These are phyloP conservation scores for Myxozyma geophila DNA, from an alignment of 805 yeast species.

Conservation along the genomic window DNA sequence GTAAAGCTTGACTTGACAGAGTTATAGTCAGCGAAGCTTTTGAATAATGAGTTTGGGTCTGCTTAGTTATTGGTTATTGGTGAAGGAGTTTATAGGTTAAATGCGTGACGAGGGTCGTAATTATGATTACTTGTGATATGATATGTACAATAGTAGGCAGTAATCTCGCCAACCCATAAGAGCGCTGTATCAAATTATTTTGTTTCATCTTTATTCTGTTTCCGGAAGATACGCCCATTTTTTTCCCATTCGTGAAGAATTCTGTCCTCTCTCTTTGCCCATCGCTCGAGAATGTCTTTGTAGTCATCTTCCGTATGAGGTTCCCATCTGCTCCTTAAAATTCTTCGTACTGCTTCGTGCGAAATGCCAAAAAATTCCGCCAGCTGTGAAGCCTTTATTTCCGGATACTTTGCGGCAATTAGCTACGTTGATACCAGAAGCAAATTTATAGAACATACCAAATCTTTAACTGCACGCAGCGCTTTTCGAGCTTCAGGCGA, in stretches of 20 bases:
- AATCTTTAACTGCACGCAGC: conserved; percentile 59
- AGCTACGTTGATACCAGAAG: background rate
- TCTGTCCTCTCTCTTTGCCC: conserved; percentile 55
- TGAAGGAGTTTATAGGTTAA: background rate
- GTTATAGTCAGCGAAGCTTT: background rate
- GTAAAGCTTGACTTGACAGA: background rate
- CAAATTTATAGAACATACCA: conserved; percentile 37
- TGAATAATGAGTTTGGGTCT: no score
- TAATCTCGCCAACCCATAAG: background rate
- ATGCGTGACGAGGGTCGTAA: background rate
- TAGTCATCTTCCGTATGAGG: conserved; percentile 63
- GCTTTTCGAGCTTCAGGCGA: conserved; percentile 72
- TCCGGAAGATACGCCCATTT: conserved; percentile 14
- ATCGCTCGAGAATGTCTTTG: conserved; percentile 52
- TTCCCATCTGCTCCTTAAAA: conserved; percentile 74
- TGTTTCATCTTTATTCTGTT: background rate
- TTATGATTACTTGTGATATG: background rate
- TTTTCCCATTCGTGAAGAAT: conserved; percentile 26
- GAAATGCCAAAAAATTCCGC: conserved; percentile 70
- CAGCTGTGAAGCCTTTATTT: conserved; percentile 61
- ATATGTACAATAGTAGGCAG: background rate
- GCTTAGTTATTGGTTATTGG: background rate
- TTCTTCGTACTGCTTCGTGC: conserved; percentile 82
- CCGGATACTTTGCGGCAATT: conserved; percentile 52
- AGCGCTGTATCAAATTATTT: background rate